Evolutionary conservation across 176 grass and related monocot species (phyloP), one percentile per base, ranked within the genome.

Genomic region (Dactylis glomerata): DNA sequence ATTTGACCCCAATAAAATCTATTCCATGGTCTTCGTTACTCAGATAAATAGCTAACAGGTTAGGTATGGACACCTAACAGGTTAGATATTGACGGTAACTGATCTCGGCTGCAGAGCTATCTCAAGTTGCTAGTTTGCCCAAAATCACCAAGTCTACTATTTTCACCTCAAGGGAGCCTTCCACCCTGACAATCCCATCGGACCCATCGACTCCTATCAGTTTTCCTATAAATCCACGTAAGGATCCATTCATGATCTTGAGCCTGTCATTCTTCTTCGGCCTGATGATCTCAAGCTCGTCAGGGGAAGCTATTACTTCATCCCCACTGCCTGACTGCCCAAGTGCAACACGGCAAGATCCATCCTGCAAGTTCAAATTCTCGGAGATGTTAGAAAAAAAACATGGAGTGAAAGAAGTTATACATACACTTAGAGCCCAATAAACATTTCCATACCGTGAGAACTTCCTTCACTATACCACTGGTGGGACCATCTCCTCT

Each of bases 101-200:
- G 17, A 6, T 73, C n/a, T 65, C 42, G 0, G 24, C 23, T 13
- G 42, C 23, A 64, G 27, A 58, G 28, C 31, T 33, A 51, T 30
- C 71, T 88, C 81, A 88, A 27, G 28, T 44, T 22, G 87, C 74
- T 45, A 91, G 32, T 76, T 97, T 97, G 66, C 90, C 95, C 31
- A 94, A 82, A 87, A 91, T 86, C 84, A 73, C 78, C 84, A 92
- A 85, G 54, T 94, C 95, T 52, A 97, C 82, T 67, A 97, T 94
- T 79, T 97, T 94, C 24, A 92, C 69, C 1, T 89, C 90, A 30
- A 79, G 86, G 5, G 68, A 78, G n/a, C 81, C 75, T 68, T 92
- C 90, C 44, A 94, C 81, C 55, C 81, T 92, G 34, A 97, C 92
- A 42, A 97, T 91, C 15, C 90, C 86, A 64, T 92, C 95, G 27